Conservation (phyloP, 164 flowering plant species). For the Aristolochia californica region DNA sequence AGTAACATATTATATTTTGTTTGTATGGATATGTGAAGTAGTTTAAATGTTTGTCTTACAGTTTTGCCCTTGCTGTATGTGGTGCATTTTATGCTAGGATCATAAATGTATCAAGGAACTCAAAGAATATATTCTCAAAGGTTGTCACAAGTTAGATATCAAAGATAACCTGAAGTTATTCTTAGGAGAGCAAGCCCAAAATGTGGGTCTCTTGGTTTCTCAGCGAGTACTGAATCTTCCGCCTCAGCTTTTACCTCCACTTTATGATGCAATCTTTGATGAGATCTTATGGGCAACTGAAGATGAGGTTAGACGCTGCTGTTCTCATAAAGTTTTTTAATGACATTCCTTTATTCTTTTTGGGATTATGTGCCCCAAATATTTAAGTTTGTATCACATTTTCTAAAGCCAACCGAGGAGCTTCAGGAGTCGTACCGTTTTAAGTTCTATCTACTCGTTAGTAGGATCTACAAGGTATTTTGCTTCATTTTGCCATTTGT, state of each 20-base stretch:
- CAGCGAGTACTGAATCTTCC: slow-evolving; percentile 83
- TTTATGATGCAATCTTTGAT: slow-evolving; percentile 84
- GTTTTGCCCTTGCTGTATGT: background rate
- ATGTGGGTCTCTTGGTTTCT: slow-evolving; percentile 73
- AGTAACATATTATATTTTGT: background rate
- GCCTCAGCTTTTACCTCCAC: slow-evolving; percentile 76
- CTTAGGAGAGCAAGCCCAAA: slow-evolving; percentile 41
- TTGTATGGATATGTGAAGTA: too few relatives aligned
- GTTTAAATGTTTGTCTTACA: too few relatives aligned
- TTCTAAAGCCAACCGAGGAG: slow-evolving; percentile 64
- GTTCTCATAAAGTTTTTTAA: background rate
- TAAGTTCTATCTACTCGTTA: slow-evolving; percentile 32
- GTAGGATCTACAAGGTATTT: slow-evolving; percentile 10
- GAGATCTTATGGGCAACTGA: slow-evolving; percentile 88
- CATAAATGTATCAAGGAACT: slow-evolving; percentile 48
- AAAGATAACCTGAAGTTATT: slow-evolving; percentile 25
- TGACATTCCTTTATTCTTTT: slow-evolving; percentile 24
- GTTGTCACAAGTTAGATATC: slow-evolving; percentile 31
- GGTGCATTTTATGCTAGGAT: slow-evolving; percentile 28
- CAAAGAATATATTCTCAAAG: slow-evolving; percentile 50
- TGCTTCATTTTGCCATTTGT: too few relatives aligned
- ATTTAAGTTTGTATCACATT: background rate
- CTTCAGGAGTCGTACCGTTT: slow-evolving; percentile 59
- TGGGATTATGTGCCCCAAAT: slow-evolving; percentile 10
- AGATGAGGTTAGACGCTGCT: slow-evolving; percentile 32